Evolutionary conservation across 495 filamentous ascomycete genomes (phyloP), one percentile per base, ranked within the genome.

Genomic region (Astrothelium macrocarpum): DNA sequence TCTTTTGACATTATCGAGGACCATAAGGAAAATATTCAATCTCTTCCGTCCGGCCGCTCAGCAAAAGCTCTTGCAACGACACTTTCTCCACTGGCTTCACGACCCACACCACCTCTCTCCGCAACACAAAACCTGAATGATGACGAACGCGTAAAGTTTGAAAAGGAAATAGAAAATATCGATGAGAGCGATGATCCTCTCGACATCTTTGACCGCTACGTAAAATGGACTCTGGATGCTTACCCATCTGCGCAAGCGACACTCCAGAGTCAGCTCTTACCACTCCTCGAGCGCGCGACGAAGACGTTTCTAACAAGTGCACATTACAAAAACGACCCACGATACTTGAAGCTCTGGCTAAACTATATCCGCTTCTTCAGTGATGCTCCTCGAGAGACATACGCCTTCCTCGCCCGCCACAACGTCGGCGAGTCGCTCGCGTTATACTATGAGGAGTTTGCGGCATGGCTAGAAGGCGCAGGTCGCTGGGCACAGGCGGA

Each of bases 381-480:
- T 18, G 95, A 97, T 72, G 81, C 90, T 26, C 92, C 94, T 9
- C 85, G 94, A 49, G 94, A 98, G 70, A 90, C 88, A 0, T 98
- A 90, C 68, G 87, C 91, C 14, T 98, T 94, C 70, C 79, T 98
- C 39, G 85, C 92, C 1, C 89, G 93, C 26, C 91, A 97, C 65
- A 81, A 81, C 63, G 88, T 97, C 64, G 94, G 92, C 56, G 92
- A 96, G 68, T 79, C 83, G 1, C 78, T 98, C 11, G 94, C 94
- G 0, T 76, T 97, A n/a, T 98, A 91, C 71, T 97, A 98, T 74
- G 94, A 98, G 70, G 95, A 97, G 68, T 97, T 95, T 76, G 91
- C 94, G 0, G 87, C 83, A 0, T 95, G 92, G 89, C 75, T 98
- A 23, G 94, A 98, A 76, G 80, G 84, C 59, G 87, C 85, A 12